Percentiles rank a stretch among this genome's conserved stretches.
Conservation (phyloP, 179 eudicot genomes). For the Heliamphora pulchella region DNA sequence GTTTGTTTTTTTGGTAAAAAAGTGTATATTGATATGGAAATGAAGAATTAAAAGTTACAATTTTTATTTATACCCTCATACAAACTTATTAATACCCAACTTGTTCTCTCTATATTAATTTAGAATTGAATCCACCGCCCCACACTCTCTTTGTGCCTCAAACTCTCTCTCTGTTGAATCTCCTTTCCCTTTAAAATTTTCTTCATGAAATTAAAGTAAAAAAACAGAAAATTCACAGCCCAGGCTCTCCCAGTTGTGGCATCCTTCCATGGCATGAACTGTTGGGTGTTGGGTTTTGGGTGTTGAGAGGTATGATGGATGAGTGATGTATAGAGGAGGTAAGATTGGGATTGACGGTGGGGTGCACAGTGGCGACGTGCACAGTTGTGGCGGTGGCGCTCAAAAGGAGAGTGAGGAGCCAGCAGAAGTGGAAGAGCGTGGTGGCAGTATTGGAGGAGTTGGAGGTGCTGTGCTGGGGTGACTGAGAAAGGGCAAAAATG, state of each 20-base stretch:
- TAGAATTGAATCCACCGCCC: too few relatives aligned
- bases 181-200: too few relatives aligned
- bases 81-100: too few relatives aligned
- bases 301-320: not conserved
- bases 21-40: too few relatives aligned
- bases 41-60: too few relatives aligned
- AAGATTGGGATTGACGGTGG: slow-evolving; percentile 53
- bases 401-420: slow-evolving; percentile 47
- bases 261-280: slow-evolving; percentile 17
- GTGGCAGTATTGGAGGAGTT: slow-evolving; percentile 51
- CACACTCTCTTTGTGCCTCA: too few relatives aligned
- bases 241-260: not conserved
- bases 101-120: too few relatives aligned
- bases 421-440: slow-evolving; percentile 55
- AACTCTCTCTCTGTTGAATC: too few relatives aligned
- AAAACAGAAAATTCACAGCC: too few relatives aligned
- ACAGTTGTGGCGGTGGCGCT: slow-evolving; percentile 63
- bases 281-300: not conserved
- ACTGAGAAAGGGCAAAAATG: slow-evolving; percentile 42
- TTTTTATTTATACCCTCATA: too few relatives aligned
- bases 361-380: slow-evolving; percentile 55
- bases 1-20: too few relatives aligned
- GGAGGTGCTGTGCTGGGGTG: slow-evolving; percentile 54
- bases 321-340: slow-evolving; percentile 48
- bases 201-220: too few relatives aligned